Conservation (phyloP, 306 rosid species). For the Casuarina glauca region DNA sequence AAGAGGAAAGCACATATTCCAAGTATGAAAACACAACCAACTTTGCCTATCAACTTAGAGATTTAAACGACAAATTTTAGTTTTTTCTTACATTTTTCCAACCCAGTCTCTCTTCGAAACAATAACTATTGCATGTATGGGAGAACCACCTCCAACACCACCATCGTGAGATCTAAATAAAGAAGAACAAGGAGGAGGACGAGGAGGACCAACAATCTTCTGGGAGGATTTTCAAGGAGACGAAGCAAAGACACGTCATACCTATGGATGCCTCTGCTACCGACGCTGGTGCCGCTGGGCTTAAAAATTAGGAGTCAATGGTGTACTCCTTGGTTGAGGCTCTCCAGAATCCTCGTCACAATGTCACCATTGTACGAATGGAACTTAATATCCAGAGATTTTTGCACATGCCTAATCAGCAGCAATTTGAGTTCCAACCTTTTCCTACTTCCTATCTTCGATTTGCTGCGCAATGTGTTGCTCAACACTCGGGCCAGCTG, state of each 20-base stretch:
- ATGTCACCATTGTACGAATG: constrained; percentile 82
- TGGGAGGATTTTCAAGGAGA: neutral
- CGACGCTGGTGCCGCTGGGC: constrained; percentile 35
- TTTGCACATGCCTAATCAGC: constrained; percentile 63
- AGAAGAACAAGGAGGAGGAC: neutral
- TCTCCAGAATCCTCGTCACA: constrained; percentile 91
- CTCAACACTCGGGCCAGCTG: constrained; percentile 78
- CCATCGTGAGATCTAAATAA: constrained; percentile 6
- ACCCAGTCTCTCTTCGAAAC: too few relatives aligned
- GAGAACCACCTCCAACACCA: too few relatives aligned
- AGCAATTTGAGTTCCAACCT: constrained; percentile 75
- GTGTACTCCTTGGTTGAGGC: constrained; percentile 94
- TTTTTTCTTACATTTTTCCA: too few relatives aligned
- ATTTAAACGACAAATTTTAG: too few relatives aligned
- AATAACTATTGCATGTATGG: too few relatives aligned
- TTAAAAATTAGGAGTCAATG: constrained; percentile 59
- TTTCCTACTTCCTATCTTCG: constrained; percentile 86
- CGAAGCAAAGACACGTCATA: constrained; percentile 9
- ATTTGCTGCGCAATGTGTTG: constrained; percentile 94
- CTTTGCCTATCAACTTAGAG: too few relatives aligned
- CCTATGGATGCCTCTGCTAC: constrained; percentile 59
- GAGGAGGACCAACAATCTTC: neutral
- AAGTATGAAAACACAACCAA: too few relatives aligned
- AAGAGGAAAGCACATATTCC: too few relatives aligned
- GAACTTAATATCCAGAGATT: constrained; percentile 85